These are phyloP conservation scores for Curvularia verruculosa DNA, from an alignment of 2,329 filamentous ascomycete species.

Conservation along the genomic window DNA sequence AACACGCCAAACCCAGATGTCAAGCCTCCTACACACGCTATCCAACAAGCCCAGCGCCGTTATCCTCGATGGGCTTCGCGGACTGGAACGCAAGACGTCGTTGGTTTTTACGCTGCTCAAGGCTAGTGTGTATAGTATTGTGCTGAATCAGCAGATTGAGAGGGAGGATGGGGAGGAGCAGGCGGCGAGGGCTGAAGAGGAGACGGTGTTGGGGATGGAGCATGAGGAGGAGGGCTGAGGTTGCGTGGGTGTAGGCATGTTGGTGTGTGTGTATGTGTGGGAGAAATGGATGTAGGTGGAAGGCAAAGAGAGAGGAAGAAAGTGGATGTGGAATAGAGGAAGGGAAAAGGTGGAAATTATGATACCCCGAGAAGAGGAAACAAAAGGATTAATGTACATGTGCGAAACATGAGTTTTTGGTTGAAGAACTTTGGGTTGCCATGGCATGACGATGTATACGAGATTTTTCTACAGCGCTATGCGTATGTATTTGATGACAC, in stretches of 20 bases:
- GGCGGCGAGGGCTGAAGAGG: not conserved
- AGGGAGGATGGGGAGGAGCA: constrained; percentile 2
- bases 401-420: not conserved
- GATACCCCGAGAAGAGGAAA: constrained; percentile 6
- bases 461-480: constrained; percentile 7
- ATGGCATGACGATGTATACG: constrained; percentile 10
- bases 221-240: no score
- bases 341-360: not conserved
- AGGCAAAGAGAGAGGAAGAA: not conserved
- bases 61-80: constrained; percentile 83
- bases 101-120: constrained; percentile 95
- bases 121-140: constrained; percentile 98
- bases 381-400: not conserved
- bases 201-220: not conserved
- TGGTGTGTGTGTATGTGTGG: no score
- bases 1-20: constrained; percentile 45
- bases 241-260: no score
- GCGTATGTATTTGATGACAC: not conserved
- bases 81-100: constrained; percentile 91
- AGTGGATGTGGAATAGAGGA: not conserved
- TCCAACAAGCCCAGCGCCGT: constrained; percentile 70
- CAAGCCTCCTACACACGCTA: constrained; percentile 67
- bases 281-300: no score
- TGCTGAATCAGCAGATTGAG: constrained; percentile 83
- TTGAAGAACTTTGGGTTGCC: not conserved